These are phyloP conservation scores for Lachnellula suecica DNA, from an alignment of 2,329 filamentous ascomycete species.

Conservation along the genomic window DNA sequence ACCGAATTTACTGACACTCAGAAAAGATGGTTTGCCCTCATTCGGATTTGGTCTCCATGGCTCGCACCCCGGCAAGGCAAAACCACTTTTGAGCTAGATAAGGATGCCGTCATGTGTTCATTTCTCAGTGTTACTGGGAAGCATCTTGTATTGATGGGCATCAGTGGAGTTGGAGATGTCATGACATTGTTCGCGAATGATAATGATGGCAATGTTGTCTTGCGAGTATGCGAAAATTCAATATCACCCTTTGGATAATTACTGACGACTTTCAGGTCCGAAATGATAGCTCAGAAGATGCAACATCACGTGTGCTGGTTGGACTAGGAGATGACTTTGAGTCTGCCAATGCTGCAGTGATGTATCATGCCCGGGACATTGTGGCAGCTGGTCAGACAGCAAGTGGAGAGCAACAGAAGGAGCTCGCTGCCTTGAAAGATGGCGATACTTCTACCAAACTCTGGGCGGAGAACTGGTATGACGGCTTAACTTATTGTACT, in stretches of 20 bases:
- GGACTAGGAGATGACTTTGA: slow-evolving; percentile 74
- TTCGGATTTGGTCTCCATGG: slow-evolving; percentile 82
- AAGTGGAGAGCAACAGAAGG: slow-evolving; percentile 43
- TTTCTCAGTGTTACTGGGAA: slow-evolving; percentile 73
- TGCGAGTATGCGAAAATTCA: slow-evolving; percentile 51
- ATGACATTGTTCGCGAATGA: slow-evolving; percentile 68
- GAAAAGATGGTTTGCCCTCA: slow-evolving; percentile 78
- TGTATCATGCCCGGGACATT: slow-evolving; percentile 81
- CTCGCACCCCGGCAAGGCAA: slow-evolving; percentile 83
- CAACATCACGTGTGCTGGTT: slow-evolving; percentile 63
- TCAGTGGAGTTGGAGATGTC: slow-evolving; percentile 73
- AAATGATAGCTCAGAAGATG: slow-evolving; percentile 63
- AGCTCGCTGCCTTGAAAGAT: slow-evolving; percentile 45
- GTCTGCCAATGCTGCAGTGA: slow-evolving; percentile 72
- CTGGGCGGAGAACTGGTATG: slow-evolving; percentile 88
- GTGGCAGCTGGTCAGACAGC: slow-evolving; percentile 46
- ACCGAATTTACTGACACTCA: too few species aligned
- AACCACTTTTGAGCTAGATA: slow-evolving; percentile 63
- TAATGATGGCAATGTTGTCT: slow-evolving; percentile 61
- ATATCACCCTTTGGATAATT: slow-evolving; percentile 5
- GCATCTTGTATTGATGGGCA: slow-evolving; percentile 73
- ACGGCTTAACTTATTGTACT: slow-evolving; percentile 91
- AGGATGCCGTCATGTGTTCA: slow-evolving; percentile 75
- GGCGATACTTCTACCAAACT: slow-evolving; percentile 45
- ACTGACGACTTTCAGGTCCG: slow-evolving; percentile 43